These are phyloP conservation scores for Metarhizium sp. DNA, from an alignment of 2,329 filamentous ascomycete genomes.

Conservation along the genomic window DNA sequence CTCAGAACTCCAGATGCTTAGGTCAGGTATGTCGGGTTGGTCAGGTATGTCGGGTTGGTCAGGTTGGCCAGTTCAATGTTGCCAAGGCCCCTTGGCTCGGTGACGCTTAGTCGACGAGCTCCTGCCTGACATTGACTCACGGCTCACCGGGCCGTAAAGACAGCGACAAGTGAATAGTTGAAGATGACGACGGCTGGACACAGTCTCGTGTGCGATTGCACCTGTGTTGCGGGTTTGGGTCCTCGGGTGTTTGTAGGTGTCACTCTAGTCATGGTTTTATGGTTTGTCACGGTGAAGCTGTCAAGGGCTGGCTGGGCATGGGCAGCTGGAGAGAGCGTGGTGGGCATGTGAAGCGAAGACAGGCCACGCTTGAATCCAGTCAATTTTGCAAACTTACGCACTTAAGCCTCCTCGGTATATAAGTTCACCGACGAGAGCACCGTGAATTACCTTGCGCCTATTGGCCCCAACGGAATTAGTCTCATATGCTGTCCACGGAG, in stretches of 20 bases:
- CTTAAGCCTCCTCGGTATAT: too few relatives aligned
- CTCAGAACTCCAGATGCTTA: background rate
- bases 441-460: too few relatives aligned
- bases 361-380: background rate
- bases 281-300: background rate
- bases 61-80: too few relatives aligned
- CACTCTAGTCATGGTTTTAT: background rate
- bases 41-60: background rate
- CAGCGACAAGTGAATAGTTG: background rate
- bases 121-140: background rate
- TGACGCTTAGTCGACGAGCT: background rate
- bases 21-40: background rate
- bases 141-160: background rate
- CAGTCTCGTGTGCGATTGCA: background rate
- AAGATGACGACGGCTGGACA: background rate
- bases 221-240: background rate
- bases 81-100: background rate
- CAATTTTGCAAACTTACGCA: background rate
- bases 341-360: too few relatives aligned
- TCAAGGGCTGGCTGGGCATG: background rate
- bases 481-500: too few relatives aligned
- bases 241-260: background rate
- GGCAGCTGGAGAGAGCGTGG: background rate
- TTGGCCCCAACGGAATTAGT: too few relatives aligned
- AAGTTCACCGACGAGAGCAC: too few relatives aligned